phyloP scores from a whole-genome alignment of 1,139 yeast species.

The Geotrichum fermentans region DNA sequence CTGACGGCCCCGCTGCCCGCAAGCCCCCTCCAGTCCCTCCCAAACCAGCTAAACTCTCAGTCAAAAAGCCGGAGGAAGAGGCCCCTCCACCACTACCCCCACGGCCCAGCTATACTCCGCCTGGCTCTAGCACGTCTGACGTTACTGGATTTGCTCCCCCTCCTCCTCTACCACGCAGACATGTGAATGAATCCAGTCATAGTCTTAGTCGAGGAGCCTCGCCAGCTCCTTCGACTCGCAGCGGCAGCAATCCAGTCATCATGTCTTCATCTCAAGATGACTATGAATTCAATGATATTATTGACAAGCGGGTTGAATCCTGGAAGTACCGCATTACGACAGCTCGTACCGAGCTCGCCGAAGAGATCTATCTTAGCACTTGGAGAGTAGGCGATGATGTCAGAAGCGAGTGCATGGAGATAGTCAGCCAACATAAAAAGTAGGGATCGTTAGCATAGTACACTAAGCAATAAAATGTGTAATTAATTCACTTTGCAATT shows the following conservation, averaged over 20 bases:
- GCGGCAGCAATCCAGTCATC: constrained; percentile 18
- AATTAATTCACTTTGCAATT: too few species aligned
- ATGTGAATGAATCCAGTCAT: constrained; percentile 15
- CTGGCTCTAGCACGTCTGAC: constrained; percentile 10
- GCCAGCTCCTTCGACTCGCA: constrained; percentile 15
- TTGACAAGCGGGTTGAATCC: constrained; percentile 42
- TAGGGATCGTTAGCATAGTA: too few species aligned
- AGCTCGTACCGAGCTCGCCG: constrained; percentile 37
- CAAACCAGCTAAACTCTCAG: constrained; percentile 13
- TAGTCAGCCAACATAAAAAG: not conserved
- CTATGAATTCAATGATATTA: constrained; percentile 27
- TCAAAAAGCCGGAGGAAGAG: not conserved
- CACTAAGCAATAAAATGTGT: too few species aligned
- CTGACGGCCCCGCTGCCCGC: constrained; percentile 13
- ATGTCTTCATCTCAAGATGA: constrained; percentile 32
- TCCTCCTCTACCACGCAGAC: constrained; percentile 28
- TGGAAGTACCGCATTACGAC: constrained; percentile 43
- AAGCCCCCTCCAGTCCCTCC: constrained; percentile 19
- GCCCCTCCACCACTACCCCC: constrained; percentile 14
- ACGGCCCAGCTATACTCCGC: constrained; percentile 3
- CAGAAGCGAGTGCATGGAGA: constrained; percentile 6
- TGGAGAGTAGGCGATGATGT: constrained; percentile 39
- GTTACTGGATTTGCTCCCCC: constrained; percentile 22
- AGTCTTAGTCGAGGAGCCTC: constrained; percentile 12
- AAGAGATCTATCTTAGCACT: constrained; percentile 31